Evolutionary conservation across 371 early-diverging fungal species (phyloP), one percentile per base, ranked within the genome.

Genomic region (Apophysomyces variabilis): DNA sequence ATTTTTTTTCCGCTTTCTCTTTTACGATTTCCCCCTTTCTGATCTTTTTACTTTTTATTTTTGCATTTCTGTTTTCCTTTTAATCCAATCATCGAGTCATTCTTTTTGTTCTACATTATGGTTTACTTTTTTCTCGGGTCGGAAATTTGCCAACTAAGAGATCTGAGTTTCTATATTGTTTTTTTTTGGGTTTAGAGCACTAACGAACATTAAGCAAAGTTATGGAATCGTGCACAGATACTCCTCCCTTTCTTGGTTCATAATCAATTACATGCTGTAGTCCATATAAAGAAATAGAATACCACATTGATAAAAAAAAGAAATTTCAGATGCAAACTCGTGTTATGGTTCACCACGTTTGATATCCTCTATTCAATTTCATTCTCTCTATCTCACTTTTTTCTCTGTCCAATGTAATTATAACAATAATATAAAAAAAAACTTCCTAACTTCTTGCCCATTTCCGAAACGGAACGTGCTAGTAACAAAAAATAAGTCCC

Each of bases 241-340:
- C 21, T 50, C 21, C 54, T 50, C 16, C 54, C 21, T 50, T 50
- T 50, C 54, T 50, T 50, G 54, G 54, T 18, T 50, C 11, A 50
- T 50, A 18, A 21, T 50, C 54, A 50, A 50, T 50, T 50, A 50
- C 54, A 50, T 21, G 54, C 1, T 26, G 21, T 26, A 7, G 4
- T 21, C 54, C 54, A 50, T 50, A 50, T 50, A 50, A 32, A 50
- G 54, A 50, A 50, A 50, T 21, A 21, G 32, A 21, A 50, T 50
- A 8, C 18, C 47, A n/a, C 18, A 47, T 47, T 47, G 18, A n/a
- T 18, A 7, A 47, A 47, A 26, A 26, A 26, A 26, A 26, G 26
- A 26, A 26, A 26, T 26, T 18, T 47, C 41, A 41, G 13, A 41
- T 2, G 16, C 4, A n/a, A 14, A 50, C 54, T 50, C 54, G 54